phyloP scores from a whole-genome alignment of 2,329 filamentous ascomycete genomes.

The Colletotrichum theobromicola region DNA sequence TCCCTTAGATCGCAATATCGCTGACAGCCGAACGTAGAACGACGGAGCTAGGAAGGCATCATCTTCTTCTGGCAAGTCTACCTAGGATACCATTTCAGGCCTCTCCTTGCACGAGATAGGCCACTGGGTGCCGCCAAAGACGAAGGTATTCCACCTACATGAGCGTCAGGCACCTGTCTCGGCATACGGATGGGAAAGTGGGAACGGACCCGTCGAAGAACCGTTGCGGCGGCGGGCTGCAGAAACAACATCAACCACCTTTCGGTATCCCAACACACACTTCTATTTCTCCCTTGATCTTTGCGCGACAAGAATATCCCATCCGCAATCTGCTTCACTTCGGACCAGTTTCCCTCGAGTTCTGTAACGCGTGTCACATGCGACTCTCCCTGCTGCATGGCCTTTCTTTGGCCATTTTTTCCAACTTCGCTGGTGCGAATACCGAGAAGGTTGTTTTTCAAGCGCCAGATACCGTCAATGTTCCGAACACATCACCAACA shows the following conservation, averaged over 20 bases:
- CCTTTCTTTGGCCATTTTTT: neutral
- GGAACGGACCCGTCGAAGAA: constrained; percentile 9
- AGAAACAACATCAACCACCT: neutral
- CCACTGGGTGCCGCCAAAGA: neutral
- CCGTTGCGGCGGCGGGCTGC: constrained; percentile 7
- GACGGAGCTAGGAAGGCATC: neutral
- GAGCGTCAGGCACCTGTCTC: neutral
- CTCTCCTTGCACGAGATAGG: neutral
- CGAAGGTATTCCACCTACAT: neutral
- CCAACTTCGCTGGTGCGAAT: constrained; percentile 61
- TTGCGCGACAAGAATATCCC: neutral
- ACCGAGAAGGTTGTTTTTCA: constrained; percentile 92
- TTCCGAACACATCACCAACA: constrained; percentile 60
- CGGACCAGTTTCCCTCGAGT: neutral
- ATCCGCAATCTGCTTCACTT: neutral
- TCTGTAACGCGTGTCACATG: neutral
- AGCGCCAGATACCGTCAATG: constrained; percentile 63
- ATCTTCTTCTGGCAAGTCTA: neutral
- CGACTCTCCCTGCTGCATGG: neutral
- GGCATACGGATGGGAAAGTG: neutral
- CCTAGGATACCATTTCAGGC: neutral
- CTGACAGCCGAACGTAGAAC: no score
- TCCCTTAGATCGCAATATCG: neutral
- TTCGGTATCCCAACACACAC: neutral
- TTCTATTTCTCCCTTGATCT: neutral